phyloP scores from a whole-genome alignment of 371 early-diverging fungal genomes.

The Dichotomocladium elegans region DNA sequence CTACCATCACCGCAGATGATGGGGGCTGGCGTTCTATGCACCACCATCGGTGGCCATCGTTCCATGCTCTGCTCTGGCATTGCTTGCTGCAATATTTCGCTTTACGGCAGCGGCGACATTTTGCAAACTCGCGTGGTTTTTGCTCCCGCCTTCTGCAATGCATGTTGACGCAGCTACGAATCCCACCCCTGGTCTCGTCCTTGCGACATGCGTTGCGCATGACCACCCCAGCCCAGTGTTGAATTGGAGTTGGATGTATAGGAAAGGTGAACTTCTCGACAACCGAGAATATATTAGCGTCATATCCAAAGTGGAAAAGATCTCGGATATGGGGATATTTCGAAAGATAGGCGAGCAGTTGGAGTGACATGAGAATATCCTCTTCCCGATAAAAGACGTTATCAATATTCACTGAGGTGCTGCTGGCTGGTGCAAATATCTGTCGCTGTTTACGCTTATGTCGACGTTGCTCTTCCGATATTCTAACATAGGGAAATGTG shows the following conservation, averaged over 20 bases:
- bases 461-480: slow-evolving; percentile 28
- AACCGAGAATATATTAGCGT: slow-evolving; percentile 67
- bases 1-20: neutral
- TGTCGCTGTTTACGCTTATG: slow-evolving; percentile 25
- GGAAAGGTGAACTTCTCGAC: slow-evolving; percentile 71
- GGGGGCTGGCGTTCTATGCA: slow-evolving; percentile 62
- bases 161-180: slow-evolving; percentile 72
- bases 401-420: slow-evolving; percentile 19
- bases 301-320: slow-evolving; percentile 56
- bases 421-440: slow-evolving; percentile 42
- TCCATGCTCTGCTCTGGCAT: slow-evolving; percentile 76
- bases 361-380: slow-evolving; percentile 79
- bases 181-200: slow-evolving; percentile 66
- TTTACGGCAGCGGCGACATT: slow-evolving; percentile 77
- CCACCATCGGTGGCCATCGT: slow-evolving; percentile 77
- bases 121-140: slow-evolving; percentile 71
- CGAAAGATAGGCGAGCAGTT: slow-evolving; percentile 84
- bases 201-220: slow-evolving; percentile 82
- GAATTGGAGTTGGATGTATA: slow-evolving; percentile 58
- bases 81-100: slow-evolving; percentile 77
- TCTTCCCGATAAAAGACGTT: slow-evolving; percentile 70
- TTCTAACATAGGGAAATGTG: slow-evolving; percentile 39
- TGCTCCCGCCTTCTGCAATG: slow-evolving; percentile 72
- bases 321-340: slow-evolving; percentile 78
- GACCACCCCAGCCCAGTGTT: slow-evolving; percentile 75